Evolutionary conservation across 371 early-diverging fungal genomes (phyloP).

Genomic region (Mortierella sp.): DNA sequence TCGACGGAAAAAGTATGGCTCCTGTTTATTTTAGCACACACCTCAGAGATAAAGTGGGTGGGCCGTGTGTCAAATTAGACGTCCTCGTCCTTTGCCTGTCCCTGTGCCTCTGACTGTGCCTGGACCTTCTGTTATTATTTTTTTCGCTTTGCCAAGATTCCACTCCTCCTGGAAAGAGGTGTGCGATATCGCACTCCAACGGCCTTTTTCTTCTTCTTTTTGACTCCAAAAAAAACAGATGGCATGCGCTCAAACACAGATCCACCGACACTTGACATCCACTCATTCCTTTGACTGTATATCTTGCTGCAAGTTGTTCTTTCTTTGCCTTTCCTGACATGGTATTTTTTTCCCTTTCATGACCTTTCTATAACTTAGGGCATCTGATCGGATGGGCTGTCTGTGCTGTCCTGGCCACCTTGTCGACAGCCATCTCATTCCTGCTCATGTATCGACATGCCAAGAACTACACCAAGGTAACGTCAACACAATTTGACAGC

Average conservation of each 20-base stretch:
- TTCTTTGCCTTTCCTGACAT: not conserved
- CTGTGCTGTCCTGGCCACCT: slow-evolving; percentile 61
- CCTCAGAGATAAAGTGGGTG: not conserved
- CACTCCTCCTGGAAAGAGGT: not conserved
- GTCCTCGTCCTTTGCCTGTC: no score
- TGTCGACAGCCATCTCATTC: slow-evolving; percentile 61
- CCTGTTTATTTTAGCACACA: not conserved
- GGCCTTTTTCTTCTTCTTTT: not conserved
- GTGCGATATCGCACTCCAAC: not conserved
- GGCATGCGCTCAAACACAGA: not conserved
- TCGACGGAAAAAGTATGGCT: slow-evolving; percentile 9
- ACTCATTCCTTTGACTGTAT: not conserved
- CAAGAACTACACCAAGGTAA: slow-evolving; percentile 62
- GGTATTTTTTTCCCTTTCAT: not conserved
- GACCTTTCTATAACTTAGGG: slow-evolving; percentile 10
- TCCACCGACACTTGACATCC: not conserved
- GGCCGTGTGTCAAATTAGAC: not conserved
- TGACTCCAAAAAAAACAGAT: not conserved
- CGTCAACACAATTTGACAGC: not conserved
- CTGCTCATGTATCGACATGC: slow-evolving; percentile 64
- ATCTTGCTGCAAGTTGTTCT: not conserved
- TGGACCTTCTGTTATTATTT: not conserved
- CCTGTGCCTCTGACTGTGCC: not conserved
- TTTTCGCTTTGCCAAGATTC: not conserved
- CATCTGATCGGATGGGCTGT: slow-evolving; percentile 68